Conservation (phyloP, 202 grass and related monocot species). For the Zizania palustris region DNA sequence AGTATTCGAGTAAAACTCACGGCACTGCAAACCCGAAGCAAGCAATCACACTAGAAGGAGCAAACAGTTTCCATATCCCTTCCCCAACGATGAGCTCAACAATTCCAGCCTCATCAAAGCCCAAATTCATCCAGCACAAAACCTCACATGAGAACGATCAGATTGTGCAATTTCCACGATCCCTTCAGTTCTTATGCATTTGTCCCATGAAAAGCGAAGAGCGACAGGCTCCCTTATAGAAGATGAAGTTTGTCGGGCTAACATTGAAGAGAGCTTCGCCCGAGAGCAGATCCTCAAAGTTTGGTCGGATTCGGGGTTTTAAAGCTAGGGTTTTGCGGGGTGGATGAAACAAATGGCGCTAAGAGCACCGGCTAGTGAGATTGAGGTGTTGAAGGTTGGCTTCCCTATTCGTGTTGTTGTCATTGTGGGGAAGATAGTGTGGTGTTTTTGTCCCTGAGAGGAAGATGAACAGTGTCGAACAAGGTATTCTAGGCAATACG, state of each 20-base stretch:
- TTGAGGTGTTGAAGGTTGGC: no score
- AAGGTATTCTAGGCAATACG: no score
- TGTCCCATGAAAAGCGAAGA: neutral
- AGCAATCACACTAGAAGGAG: neutral
- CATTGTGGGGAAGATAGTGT: no score
- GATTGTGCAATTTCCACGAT: neutral
- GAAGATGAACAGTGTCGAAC: no score
- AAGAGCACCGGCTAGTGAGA: no score
- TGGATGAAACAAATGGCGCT: conserved; percentile 11
- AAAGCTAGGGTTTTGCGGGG: conserved; percentile 30
- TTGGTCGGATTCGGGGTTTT: conserved; percentile 19
- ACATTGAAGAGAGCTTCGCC: neutral
- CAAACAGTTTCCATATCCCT: neutral
- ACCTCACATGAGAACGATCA: neutral
- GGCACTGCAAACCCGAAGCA: neutral
- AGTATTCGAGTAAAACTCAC: neutral
- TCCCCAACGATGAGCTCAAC: neutral
- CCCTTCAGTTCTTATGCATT: neutral
- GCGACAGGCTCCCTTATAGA: neutral
- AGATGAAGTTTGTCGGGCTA: neutral
- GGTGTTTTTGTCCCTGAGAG: no score
- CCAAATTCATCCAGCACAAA: neutral
- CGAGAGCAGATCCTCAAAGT: neutral
- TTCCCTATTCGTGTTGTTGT: no score
- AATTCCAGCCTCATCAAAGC: neutral